Percentiles rank a stretch among this genome's conserved stretches.
Conservation (phyloP, 345 rosid genomes). For the Pistacia vera region DNA sequence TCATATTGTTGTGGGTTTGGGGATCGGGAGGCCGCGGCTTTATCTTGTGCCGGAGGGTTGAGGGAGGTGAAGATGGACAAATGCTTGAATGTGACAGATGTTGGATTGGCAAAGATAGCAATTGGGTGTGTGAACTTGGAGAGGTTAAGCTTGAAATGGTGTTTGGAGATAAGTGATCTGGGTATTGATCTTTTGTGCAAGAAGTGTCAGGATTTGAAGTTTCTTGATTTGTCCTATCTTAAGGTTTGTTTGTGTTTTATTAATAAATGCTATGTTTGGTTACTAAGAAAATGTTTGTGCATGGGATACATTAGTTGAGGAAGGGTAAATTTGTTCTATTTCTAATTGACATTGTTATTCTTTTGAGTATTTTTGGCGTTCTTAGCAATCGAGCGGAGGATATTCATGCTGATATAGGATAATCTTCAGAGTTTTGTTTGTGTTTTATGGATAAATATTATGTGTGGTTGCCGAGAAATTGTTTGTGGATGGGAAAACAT, state of each 20-base stretch:
- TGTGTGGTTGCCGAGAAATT: no score
- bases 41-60: slow-evolving; percentile 56
- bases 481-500: no score
- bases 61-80: slow-evolving; percentile 82
- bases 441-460: no score
- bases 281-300: slow-evolving; percentile 7
- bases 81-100: slow-evolving; percentile 76
- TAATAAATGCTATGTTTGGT: neutral
- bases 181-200: slow-evolving; percentile 86
- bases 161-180: slow-evolving; percentile 84
- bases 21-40: slow-evolving; percentile 85
- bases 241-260: slow-evolving; percentile 48
- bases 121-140: slow-evolving; percentile 64
- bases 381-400: neutral
- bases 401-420: no score
- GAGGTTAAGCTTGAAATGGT: slow-evolving; percentile 90
- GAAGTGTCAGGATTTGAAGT: slow-evolving; percentile 61
- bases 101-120: slow-evolving; percentile 85
- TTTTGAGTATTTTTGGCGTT: neutral
- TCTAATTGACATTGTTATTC: neutral
- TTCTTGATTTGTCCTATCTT: slow-evolving; percentile 81
- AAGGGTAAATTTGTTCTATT: neutral
- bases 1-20: slow-evolving; percentile 75
- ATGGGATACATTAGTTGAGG: neutral
- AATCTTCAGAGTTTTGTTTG: no score